These are phyloP conservation scores for Peronospora destructor DNA, from an alignment of 352 stramenopile genomes.

Conservation along the genomic window DNA sequence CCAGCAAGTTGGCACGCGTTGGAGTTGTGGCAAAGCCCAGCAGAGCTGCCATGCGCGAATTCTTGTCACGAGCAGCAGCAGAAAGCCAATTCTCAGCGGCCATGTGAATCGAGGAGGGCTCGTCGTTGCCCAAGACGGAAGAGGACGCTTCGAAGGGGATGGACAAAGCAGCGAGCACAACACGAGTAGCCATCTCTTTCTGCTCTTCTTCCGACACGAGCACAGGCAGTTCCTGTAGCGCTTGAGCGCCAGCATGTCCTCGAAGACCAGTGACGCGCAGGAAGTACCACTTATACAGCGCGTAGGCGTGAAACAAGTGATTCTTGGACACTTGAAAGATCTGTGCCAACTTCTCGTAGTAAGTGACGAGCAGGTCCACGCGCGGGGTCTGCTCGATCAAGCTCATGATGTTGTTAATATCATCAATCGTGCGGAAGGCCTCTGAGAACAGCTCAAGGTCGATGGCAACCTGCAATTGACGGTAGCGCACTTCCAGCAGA, in stretches of 20 bases:
- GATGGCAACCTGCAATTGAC: slow-evolving; percentile 93
- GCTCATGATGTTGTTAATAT: slow-evolving; percentile 98
- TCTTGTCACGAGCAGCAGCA: slow-evolving; percentile 86
- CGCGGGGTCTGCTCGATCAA: slow-evolving; percentile 85
- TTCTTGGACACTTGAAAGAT: slow-evolving; percentile 98
- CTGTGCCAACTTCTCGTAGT: slow-evolving; percentile 96
- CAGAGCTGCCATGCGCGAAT: slow-evolving; percentile 89
- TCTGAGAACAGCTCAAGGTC: slow-evolving; percentile 95
- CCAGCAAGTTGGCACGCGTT: slow-evolving; percentile 87
- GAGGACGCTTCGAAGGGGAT: slow-evolving; percentile 81
- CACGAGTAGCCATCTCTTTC: slow-evolving; percentile 80
- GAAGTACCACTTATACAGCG: slow-evolving; percentile 93
- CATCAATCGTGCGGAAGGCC: slow-evolving; percentile 97
- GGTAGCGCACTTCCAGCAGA: slow-evolving; percentile 95
- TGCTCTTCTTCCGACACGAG: slow-evolving; percentile 75
- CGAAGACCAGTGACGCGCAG: slow-evolving; percentile 87
- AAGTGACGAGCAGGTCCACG: slow-evolving; percentile 93
- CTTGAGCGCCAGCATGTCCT: slow-evolving; percentile 37
- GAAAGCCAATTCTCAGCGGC: slow-evolving; percentile 30
- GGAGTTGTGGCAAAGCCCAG: slow-evolving; percentile 85
- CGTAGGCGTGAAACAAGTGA: slow-evolving; percentile 95
- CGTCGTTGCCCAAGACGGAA: slow-evolving; percentile 51
- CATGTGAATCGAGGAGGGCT: slow-evolving; percentile 49
- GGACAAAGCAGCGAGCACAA: slow-evolving; percentile 90
- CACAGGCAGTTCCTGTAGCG: slow-evolving; percentile 33